Percentiles rank a stretch among this genome's conserved stretches.
Evolutionary conservation across 2,329 filamentous ascomycete genomes (phyloP).

Genomic region (Penicillium palitans): DNA sequence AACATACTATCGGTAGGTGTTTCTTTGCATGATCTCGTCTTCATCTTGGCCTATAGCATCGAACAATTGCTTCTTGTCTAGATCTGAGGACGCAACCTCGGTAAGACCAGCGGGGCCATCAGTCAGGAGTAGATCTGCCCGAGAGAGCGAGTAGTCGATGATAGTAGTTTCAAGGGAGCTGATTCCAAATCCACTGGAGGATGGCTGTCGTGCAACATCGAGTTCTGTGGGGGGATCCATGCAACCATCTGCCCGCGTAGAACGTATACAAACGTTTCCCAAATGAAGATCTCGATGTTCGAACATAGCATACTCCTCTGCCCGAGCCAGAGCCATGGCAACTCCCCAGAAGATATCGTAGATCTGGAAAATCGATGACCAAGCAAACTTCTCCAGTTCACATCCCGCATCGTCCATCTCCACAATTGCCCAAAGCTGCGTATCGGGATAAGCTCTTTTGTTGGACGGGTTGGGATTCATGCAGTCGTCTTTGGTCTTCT

Average conservation of each 20-base stretch:
- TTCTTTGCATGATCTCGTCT: conserved; percentile 41
- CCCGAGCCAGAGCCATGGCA: conserved; percentile 61
- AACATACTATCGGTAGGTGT: conserved; percentile 46
- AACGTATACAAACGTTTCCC: conserved; percentile 64
- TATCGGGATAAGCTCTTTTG: conserved; percentile 54
- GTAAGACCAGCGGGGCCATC: conserved; percentile 27
- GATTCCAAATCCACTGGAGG: conserved; percentile 50
- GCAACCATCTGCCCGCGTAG: conserved; percentile 31
- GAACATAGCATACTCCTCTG: conserved; percentile 60
- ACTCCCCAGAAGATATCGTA: conserved; percentile 70
- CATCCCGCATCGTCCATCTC: conserved; percentile 67
- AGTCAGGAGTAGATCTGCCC: conserved; percentile 51
- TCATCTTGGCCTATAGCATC: conserved; percentile 45
- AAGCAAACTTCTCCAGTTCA: conserved; percentile 53
- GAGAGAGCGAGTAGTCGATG: conserved; percentile 68
- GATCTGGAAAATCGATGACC: conserved; percentile 48
- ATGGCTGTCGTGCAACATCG: conserved; percentile 32
- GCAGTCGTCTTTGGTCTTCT: conserved; percentile 46
- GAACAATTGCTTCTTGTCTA: conserved; percentile 47
- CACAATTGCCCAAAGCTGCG: conserved; percentile 63
- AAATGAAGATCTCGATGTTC: conserved; percentile 68
- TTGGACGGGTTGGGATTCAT: conserved; percentile 59
- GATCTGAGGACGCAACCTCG: conserved; percentile 43
- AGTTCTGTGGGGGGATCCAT: conserved; percentile 38
- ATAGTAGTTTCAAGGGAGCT: conserved; percentile 62